A percentile compares a stretch with the other conserved stretches of the same genome.
These are phyloP conservation scores for Leishmania lainsoni DNA, from an alignment of 208 protist genomes.

Conservation along the genomic window DNA sequence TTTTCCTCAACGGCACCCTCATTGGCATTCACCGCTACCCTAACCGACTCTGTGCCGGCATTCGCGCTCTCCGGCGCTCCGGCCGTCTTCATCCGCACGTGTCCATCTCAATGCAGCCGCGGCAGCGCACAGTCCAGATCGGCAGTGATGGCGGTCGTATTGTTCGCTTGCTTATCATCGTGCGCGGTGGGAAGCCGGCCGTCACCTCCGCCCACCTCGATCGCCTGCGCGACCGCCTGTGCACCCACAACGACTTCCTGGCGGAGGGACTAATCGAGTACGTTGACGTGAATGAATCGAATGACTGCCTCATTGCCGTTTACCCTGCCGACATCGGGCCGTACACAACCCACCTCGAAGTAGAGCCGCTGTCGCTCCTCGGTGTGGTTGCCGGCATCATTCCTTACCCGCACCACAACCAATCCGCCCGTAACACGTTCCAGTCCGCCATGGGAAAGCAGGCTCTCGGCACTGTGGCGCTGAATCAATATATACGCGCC, in stretches of 20 bases:
- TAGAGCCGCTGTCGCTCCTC: conserved; percentile 91
- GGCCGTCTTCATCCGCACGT: conserved; percentile 87
- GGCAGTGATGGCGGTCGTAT: conserved; percentile 90
- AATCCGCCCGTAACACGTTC: conserved; percentile 99
- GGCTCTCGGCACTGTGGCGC: conserved; percentile 96
- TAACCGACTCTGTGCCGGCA: conserved; percentile 69
- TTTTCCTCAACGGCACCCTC: conserved; percentile 85
- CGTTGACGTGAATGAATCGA: conserved; percentile 99
- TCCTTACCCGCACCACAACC: conserved; percentile 99
- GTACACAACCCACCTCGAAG: conserved; percentile 93
- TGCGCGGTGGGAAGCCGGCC: conserved; percentile 55
- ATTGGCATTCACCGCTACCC: conserved; percentile 90
- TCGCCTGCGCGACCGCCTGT: conserved; percentile 45
- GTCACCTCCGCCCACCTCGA: conserved; percentile 72
- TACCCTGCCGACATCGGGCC: conserved; percentile 89
- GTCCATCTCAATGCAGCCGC: conserved; percentile 78
- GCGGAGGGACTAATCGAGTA: conserved; percentile 97
- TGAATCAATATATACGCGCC: conserved; percentile 96
- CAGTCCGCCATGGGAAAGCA: conserved; percentile 99
- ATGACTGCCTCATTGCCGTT: conserved; percentile 96
- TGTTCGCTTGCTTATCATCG: conserved; percentile 78
- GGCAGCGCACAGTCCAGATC: conserved; percentile 80
- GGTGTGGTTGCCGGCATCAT: conserved; percentile 96
- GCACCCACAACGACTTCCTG: conserved; percentile 91
- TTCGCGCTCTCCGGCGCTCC: conserved; percentile 72